phyloP scores from a whole-genome alignment of 1,284 basidiomycete genomes.

The Stygiomarasmius scandens region DNA sequence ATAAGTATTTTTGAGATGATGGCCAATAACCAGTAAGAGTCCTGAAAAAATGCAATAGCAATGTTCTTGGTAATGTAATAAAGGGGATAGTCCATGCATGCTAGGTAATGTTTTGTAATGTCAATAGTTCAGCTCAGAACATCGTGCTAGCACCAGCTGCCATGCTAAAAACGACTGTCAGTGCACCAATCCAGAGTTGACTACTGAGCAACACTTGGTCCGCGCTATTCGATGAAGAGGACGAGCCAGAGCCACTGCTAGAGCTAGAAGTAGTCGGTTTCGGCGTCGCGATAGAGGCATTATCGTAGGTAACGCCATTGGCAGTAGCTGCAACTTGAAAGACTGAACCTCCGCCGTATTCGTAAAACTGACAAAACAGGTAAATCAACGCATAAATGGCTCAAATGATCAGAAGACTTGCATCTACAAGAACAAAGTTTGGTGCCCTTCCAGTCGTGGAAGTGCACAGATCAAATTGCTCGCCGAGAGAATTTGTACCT shows the following conservation, averaged over 20 bases:
- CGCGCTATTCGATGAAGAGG: constrained; percentile 5
- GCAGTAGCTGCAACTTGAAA: constrained; percentile 80
- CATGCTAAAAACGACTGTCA: background rate
- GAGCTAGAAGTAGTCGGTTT: constrained; percentile 16
- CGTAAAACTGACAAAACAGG: constrained; percentile 67
- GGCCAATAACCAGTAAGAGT: background rate
- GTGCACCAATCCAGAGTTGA: constrained; percentile 24
- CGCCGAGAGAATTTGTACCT: constrained; percentile 74
- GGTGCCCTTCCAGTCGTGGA: constrained; percentile 64
- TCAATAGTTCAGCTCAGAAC: no score
- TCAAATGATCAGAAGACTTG: constrained; percentile 37
- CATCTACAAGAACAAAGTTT: constrained; percentile 87
- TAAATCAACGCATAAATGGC: constrained; percentile 12
- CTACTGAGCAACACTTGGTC: constrained; percentile 57
- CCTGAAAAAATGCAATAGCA: constrained; percentile 34
- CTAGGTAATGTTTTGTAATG: no score
- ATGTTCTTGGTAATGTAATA: background rate
- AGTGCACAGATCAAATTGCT: constrained; percentile 72
- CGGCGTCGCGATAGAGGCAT: constrained; percentile 29
- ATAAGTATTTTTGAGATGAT: no score
- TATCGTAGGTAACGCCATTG: constrained; percentile 65
- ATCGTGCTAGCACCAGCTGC: background rate
- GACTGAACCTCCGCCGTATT: constrained; percentile 79
- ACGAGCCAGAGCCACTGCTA: constrained; percentile 19
- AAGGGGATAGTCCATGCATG: constrained; percentile 2